phyloP scores from a whole-genome alignment of 2,329 filamentous ascomycete genomes.

The Penicillium sp. region DNA sequence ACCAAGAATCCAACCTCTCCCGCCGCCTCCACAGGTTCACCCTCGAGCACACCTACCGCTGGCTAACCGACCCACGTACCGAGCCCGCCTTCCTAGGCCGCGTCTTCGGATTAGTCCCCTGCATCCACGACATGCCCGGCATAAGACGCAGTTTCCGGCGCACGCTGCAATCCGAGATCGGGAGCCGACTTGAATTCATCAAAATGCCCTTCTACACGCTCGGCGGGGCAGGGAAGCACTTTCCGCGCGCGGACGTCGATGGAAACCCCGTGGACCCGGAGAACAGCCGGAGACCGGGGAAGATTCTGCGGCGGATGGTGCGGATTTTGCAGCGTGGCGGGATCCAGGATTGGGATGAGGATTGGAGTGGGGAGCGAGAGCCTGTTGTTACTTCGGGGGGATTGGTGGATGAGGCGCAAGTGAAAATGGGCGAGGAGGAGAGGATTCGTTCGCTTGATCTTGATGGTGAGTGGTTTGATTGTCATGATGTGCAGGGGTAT shows the following conservation, averaged over 20 bases:
- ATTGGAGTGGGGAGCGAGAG: constrained; percentile 23
- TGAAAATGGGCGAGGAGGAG: constrained; percentile 23
- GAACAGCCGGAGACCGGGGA: constrained; percentile 28
- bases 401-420: constrained; percentile 2
- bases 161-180: constrained; percentile 19
- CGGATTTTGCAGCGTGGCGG: constrained; percentile 18
- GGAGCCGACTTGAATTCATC: constrained; percentile 17
- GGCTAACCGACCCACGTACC: constrained; percentile 47
- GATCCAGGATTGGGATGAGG: constrained; percentile 25
- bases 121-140: constrained; percentile 24
- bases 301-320: constrained; percentile 23
- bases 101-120: constrained; percentile 29
- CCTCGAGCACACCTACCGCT: constrained; percentile 60
- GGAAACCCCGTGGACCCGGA: constrained; percentile 38
- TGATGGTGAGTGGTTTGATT: constrained; percentile 73
- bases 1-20: constrained; percentile 67
- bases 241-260: constrained; percentile 42
- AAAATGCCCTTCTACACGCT: constrained; percentile 39
- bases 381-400: background rate
- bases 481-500: constrained; percentile 73
- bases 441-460: constrained; percentile 55
- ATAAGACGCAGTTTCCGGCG: constrained; percentile 16
- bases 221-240: constrained; percentile 68
- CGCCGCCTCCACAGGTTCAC: constrained; percentile 67
- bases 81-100: constrained; percentile 16